Evolutionary conservation across 202 grass and related monocot genomes (phyloP).

Genomic region (Schoenoplectus tabernaemontani): DNA sequence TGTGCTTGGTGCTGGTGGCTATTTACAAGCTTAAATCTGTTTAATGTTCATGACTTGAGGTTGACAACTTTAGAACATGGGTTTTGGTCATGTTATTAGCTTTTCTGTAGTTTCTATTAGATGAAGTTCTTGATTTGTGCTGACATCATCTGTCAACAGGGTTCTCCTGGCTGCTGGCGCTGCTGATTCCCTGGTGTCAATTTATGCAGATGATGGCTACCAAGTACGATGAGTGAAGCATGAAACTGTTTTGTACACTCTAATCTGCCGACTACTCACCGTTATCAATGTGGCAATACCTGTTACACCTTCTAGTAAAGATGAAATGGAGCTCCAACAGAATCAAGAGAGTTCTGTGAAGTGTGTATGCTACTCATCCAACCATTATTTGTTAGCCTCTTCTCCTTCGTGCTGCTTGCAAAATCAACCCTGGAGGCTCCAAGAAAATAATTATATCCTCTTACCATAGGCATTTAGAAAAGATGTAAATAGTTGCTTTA

Average conservation of each 20-base stretch:
- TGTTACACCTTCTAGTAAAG: conserved; percentile 17
- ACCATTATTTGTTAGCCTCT: conserved; percentile 88
- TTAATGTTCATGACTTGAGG: background rate
- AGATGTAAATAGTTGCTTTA: conserved; percentile 81
- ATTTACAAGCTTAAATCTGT: background rate
- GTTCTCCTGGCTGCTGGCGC: conserved; percentile 62
- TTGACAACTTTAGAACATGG: background rate
- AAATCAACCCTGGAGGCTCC: conserved; percentile 30
- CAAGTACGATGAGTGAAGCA: conserved; percentile 47
- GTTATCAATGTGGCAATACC: conserved; percentile 28
- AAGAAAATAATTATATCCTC: conserved; percentile 40
- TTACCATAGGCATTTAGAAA: conserved; percentile 55
- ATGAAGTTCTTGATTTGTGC: background rate
- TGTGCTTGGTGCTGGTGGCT: background rate
- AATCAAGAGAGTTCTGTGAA: conserved; percentile 33
- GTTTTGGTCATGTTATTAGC: background rate
- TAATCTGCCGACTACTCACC: conserved; percentile 33
- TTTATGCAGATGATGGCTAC: conserved; percentile 73
- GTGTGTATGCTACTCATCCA: conserved; percentile 44
- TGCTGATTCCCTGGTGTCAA: conserved; percentile 63
- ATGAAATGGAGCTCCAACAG: conserved; percentile 32
- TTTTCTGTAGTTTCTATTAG: background rate
- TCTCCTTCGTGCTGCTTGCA: conserved; percentile 31
- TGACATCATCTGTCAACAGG: conserved; percentile 17
- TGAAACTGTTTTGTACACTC: conserved; percentile 13